Conservation (phyloP, 2,329 filamentous ascomycete genomes). For the Cercospora citrullina region DNA sequence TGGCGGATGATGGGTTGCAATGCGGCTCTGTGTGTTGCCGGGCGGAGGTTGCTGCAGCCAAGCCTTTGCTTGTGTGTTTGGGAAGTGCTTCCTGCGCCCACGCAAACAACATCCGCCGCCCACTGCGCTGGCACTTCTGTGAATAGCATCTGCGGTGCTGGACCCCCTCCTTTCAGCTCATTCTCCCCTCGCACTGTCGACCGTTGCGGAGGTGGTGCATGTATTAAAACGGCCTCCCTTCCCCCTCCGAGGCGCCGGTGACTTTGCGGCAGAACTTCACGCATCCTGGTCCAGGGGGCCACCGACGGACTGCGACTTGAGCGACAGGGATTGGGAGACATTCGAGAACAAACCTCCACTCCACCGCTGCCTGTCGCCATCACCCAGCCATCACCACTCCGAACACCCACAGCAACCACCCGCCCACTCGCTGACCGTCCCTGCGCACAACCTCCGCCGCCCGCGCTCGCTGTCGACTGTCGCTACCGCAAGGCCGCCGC, state of each 20-base stretch:
- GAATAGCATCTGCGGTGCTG: not conserved
- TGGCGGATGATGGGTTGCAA: not conserved
- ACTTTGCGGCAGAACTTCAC: not conserved
- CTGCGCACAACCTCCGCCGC: not conserved
- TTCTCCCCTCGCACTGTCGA: not conserved
- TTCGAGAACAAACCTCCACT: constrained; percentile 3
- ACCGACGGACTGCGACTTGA: not conserved
- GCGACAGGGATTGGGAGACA: not conserved
- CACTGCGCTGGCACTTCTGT: not conserved
- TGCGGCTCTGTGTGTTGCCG: constrained; percentile 1
- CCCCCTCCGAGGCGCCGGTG: not conserved
- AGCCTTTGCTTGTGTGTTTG: constrained; percentile 3
- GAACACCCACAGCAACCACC: not conserved
- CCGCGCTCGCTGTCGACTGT: constrained; percentile 8
- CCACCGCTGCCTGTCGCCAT: not conserved
- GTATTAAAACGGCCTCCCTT: not conserved
- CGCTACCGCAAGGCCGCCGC: constrained; percentile 16
- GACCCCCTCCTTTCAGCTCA: too few relatives aligned
- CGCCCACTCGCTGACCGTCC: not conserved
- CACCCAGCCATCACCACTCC: not conserved
- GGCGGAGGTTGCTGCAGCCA: not conserved
- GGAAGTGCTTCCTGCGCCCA: not conserved
- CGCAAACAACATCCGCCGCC: not conserved
- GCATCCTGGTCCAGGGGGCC: not conserved
- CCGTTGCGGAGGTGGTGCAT: not conserved